A percentile compares a stretch with the other conserved stretches of the same genome.
These are phyloP conservation scores for Volvox reticuliferus DNA, from an alignment of 139 green algal species.

Conservation along the genomic window DNA sequence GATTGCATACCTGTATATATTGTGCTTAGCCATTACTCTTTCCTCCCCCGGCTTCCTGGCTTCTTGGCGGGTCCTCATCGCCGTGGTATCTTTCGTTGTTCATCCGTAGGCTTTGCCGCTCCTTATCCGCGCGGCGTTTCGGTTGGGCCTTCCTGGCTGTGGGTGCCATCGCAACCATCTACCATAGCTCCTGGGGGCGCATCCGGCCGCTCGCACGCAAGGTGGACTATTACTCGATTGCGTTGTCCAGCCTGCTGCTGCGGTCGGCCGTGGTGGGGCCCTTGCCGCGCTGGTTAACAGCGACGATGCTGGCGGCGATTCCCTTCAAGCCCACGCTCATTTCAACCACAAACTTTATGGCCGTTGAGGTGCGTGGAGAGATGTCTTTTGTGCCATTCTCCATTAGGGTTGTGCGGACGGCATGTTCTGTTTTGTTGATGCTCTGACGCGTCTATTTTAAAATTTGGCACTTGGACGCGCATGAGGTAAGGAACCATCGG, in stretches of 20 bases:
- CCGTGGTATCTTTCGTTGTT: too few relatives aligned
- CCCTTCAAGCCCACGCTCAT: conserved; percentile 76
- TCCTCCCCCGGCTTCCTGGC: too few relatives aligned
- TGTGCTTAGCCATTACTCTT: too few relatives aligned
- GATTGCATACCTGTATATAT: too few relatives aligned
- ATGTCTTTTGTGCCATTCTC: too few relatives aligned
- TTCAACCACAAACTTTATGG: conserved; percentile 52
- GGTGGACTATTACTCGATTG: conserved; percentile 45
- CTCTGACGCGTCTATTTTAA: too few relatives aligned
- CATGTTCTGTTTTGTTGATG: too few relatives aligned
- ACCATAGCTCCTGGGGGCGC: conserved; percentile 21
- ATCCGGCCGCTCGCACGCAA: not conserved
- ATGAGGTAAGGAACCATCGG: too few relatives aligned
- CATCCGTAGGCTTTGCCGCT: conserved; percentile 22
- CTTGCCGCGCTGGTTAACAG: conserved; percentile 31
- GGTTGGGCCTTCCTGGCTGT: conserved; percentile 33
- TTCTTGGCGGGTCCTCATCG: too few relatives aligned
- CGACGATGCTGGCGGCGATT: conserved; percentile 54
- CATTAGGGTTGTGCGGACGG: too few relatives aligned
- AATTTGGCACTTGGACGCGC: too few relatives aligned
- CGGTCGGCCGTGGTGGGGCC: conserved; percentile 12
- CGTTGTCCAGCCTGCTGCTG: conserved; percentile 3
- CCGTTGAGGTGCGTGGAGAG: conserved; percentile 55
- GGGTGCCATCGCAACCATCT: conserved; percentile 27
- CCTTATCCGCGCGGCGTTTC: conserved; percentile 14